Base-by-base conservation (phyloP, 257 asterid genomes). In the Capsicum rhomboideum region DNA sequence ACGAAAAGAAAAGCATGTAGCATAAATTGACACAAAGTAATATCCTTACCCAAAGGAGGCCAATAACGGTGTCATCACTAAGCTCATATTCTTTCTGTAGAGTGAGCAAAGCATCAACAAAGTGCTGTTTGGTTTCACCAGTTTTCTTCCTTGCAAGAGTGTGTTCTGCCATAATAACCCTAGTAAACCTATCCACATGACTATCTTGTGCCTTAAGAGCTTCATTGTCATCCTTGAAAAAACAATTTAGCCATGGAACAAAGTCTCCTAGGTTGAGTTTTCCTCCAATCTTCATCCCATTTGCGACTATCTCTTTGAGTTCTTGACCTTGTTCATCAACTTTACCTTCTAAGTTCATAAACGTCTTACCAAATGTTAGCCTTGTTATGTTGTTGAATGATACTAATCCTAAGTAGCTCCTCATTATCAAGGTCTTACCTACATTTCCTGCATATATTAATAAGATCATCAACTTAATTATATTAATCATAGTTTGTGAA, bases 301-400 rank as follows among this genome's bases (percentile, higher is more conserved):
- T 83, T 1, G 77, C 46, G 29, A 75, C 86, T 44, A 83, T 83
- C 11, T 77, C 83, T 59, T 83, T 83, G 34, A 74, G 68, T 54
- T 83, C 86, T 61, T 72, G 59, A 40, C 86, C 83, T 77, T 83
- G 86, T 5, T 26, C 78, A 75, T 83, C 77, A 14, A 83, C 52
- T 4, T 58, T 44, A 29, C 86, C 86, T 13, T 83, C 52, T 56
- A 40, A 74, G 8, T 21, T 49, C 21, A n/a, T 74, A 46, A 74
- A 74, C 37, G 37, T 74, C 0, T 74, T 83, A 8, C 86, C 86
- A 75, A 83, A 83, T 44, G 82, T 77, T 52, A 83, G 66, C 63
- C 83, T 83, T 75, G 86, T 83, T 83, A 83, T 83, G 16, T 83
- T 83, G 86, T 83, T 83, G 83, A 83, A 83, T 72, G 78, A 53